Conservation (phyloP, 345 rosid species). For the Hirschfeldia incana region DNA sequence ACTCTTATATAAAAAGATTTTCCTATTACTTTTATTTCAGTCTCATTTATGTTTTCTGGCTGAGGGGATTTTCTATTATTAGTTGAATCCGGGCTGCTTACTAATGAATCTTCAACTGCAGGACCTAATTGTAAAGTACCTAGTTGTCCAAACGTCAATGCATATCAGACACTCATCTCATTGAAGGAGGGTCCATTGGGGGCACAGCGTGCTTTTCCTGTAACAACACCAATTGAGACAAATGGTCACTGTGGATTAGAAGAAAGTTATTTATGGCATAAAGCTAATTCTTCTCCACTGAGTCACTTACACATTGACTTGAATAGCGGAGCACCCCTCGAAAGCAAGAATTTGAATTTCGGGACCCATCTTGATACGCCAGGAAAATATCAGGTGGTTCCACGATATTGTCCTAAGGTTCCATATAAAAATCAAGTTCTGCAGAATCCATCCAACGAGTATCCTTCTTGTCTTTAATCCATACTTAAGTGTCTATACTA, state of each 20-base stretch:
- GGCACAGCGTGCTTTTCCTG: constrained; percentile 48
- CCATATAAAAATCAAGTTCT: constrained; percentile 57
- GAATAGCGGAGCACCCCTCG: constrained; percentile 52
- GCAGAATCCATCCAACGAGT: constrained; percentile 76
- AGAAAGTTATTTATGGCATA: constrained; percentile 48
- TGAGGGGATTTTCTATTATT: neutral
- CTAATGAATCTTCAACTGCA: constrained; percentile 38
- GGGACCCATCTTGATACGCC: constrained; percentile 66
- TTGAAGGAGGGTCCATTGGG: constrained; percentile 59
- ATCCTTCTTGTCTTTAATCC: constrained; percentile 56
- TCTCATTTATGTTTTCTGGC: neutral
- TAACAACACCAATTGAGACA: constrained; percentile 50
- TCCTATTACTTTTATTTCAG: neutral
- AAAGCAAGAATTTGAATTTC: constrained; percentile 53
- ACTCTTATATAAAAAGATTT: constrained; percentile 5
- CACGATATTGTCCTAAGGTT: constrained; percentile 86
- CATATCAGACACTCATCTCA: constrained; percentile 46
- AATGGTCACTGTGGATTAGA: constrained; percentile 57
- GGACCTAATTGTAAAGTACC: constrained; percentile 53
- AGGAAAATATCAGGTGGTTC: constrained; percentile 68
- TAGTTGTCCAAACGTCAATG: constrained; percentile 47
- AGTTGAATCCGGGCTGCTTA: neutral
- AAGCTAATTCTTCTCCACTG: constrained; percentile 44
- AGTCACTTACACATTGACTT: constrained; percentile 51
- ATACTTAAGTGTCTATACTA: constrained; percentile 8